Base-by-base conservation (phyloP, 2,329 filamentous ascomycete genomes). In the Cercospora beticola region DNA sequence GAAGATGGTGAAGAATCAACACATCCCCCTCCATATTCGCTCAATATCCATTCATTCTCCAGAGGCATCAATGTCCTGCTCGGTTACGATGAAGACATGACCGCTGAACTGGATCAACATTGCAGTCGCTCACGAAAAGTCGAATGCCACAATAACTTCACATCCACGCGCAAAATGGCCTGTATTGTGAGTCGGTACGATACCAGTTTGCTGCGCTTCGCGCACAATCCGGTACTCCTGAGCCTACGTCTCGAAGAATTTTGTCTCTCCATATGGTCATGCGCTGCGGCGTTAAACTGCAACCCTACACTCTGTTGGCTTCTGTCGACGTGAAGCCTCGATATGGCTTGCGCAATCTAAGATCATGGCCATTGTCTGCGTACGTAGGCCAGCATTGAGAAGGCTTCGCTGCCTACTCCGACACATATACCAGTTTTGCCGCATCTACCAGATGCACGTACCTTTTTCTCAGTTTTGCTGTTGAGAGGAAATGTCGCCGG, bases 231-330 rank as follows among this genome's bases (percentile, higher is more conserved):
- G 36, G 5, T 36, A 14, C 36, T 16, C 36, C 14, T n/a, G 14
- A 5, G 1, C 12, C 14, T 40, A n/a, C 36, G 1, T 6, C 0
- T 7, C 14, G 5, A 3, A 40, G 0, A 7, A 5, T 5, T n/a
- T 16, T 40, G 36, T 16, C 36, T 3, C 14, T n/a, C 36, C 16
- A n/a, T 40, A n/a, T n/a, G 8, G 16, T 5, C 6, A 40, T n/a
- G 36, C 16, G 3, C 7, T 40, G 16, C 2, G 36, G 36, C 5
- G 16, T n/a, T 3, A n/a, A 6, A 8, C 5, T n/a, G 36, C 36
- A n/a, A 8, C 16, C 16, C 1, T 40, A 4, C 36, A n/a, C 8
- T n/a, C 16, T 40, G 36, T 40, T 8, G 36, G 36, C 6, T n/a
- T n/a, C 3, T 40, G 36, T 40, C 3, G 36, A 36, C 6, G 4